phyloP scores from a whole-genome alignment of 2,329 filamentous ascomycete genomes.

The Myriosclerotinia duriaeana region DNA sequence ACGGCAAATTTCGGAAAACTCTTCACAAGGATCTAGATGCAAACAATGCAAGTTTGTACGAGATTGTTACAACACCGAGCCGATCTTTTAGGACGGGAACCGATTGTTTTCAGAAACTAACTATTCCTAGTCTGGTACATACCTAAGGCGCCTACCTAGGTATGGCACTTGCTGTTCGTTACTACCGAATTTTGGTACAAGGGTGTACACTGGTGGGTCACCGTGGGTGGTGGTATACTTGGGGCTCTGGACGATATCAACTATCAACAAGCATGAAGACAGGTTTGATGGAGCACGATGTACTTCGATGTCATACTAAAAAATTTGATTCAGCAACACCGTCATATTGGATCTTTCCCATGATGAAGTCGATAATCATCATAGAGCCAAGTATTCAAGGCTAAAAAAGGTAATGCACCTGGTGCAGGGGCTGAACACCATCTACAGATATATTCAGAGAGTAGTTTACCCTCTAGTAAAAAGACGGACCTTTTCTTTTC shows the following conservation, averaged over 20 bases:
- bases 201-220: not conserved
- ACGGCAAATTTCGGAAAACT: not conserved
- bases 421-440: not conserved
- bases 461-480: constrained; percentile 15
- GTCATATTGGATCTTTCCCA: constrained; percentile 5
- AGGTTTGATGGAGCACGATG: not conserved
- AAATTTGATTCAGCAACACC: not conserved
- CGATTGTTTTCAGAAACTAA: not conserved
- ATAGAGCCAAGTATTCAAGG: constrained; percentile 4
- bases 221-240: not conserved
- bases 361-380: constrained; percentile 7
- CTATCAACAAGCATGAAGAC: not conserved
- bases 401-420: not conserved
- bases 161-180: not conserved
- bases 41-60: not conserved
- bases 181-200: not conserved
- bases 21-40: constrained; percentile 2
- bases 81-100: not conserved
- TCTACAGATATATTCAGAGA: constrained; percentile 2
- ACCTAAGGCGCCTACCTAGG: too few relatives aligned
- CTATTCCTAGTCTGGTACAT: not conserved
- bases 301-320: constrained; percentile 17
- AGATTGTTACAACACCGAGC: constrained; percentile 6
- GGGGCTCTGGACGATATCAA: not conserved
- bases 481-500: not conserved